These are phyloP conservation scores for Sarocladiaceae sp. DNA, from an alignment of 2,329 filamentous ascomycete species.

Conservation along the genomic window DNA sequence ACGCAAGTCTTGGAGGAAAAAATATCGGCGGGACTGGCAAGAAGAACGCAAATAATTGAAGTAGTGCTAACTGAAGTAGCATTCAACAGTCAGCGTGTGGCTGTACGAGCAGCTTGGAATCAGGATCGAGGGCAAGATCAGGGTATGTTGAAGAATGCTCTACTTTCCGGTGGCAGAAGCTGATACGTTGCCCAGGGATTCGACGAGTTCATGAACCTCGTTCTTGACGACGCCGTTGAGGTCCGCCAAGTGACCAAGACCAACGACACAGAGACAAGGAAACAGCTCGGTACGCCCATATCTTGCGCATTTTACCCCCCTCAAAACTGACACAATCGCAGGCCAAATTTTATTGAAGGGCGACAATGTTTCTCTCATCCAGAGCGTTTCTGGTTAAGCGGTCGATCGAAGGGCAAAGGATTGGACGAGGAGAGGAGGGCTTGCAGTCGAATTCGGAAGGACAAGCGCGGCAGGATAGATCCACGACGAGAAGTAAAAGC, in stretches of 20 bases:
- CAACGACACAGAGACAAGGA: conserved; percentile 69
- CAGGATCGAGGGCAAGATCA: conserved; percentile 93
- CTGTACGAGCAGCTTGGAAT: conserved; percentile 93
- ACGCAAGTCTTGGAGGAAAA: too few species aligned
- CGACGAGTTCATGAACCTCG: conserved; percentile 99
- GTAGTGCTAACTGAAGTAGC: conserved; percentile 41
- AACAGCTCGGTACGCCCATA: conserved; percentile 63
- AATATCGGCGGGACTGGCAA: too few species aligned
- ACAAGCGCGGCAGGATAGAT: neutral
- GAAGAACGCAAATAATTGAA: too few species aligned
- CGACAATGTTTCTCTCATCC: conserved; percentile 83
- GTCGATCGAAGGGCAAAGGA: too few species aligned
- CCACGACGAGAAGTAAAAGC: neutral
- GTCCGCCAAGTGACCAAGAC: conserved; percentile 81
- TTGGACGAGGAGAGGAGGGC: too few species aligned
- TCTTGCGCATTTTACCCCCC: conserved; percentile 14
- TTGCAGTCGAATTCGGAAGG: too few species aligned
- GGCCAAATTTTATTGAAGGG: conserved; percentile 84
- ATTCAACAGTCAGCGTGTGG: conserved; percentile 89
- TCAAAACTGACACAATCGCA: conserved; percentile 29
- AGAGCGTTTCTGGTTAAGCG: conserved; percentile 37
- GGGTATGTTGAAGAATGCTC: conserved; percentile 55
- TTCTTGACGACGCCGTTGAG: conserved; percentile 92
- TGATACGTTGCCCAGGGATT: conserved; percentile 64
- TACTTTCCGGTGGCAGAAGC: neutral